Evolutionary conservation across 108 stramenopile genomes (phyloP).

Genomic region (Discostella stelligeroides): DNA sequence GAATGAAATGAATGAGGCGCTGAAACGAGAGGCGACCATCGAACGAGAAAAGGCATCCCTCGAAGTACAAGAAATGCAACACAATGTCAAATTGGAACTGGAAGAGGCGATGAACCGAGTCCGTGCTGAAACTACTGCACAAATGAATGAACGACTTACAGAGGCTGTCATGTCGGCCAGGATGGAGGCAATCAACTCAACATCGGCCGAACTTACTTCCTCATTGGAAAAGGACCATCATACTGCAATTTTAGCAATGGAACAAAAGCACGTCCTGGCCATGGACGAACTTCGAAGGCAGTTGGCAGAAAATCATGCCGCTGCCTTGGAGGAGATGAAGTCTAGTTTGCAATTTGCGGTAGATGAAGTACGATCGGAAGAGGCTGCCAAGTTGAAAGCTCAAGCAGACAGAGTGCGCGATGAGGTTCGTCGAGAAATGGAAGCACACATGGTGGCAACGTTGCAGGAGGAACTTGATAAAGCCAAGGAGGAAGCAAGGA

Average conservation of each 20-base stretch:
- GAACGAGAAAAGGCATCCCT: constrained; percentile 29
- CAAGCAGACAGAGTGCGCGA: constrained; percentile 34
- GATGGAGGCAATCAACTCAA: constrained; percentile 28
- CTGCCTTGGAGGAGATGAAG: constrained; percentile 20
- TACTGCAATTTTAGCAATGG: constrained; percentile 15
- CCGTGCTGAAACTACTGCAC: constrained; percentile 9
- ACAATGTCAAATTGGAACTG: constrained; percentile 15
- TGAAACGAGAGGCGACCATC: constrained; percentile 24
- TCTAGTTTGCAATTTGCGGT: constrained; percentile 27
- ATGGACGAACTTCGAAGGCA: constrained; percentile 14
- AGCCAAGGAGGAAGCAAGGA: constrained; percentile 11
- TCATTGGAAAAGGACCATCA: constrained; percentile 13
- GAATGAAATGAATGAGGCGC: constrained; percentile 29
- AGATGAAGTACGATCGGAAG: constrained; percentile 21
- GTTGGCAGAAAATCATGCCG: constrained; percentile 15
- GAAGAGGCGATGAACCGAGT: constrained; percentile 27
- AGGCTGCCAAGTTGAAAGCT: constrained; percentile 18
- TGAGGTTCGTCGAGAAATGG: constrained; percentile 30
- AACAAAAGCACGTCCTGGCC: constrained; percentile 14
- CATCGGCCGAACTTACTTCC: constrained; percentile 21
- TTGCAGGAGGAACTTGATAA: constrained; percentile 17
- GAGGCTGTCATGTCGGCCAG: constrained; percentile 32
- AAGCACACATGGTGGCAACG: constrained; percentile 8
- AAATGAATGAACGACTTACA: constrained; percentile 15
- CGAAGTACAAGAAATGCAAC: constrained; percentile 23